Evolutionary conservation across 1,284 basidiomycete species (phyloP).

Genomic region (Trametes sp.): DNA sequence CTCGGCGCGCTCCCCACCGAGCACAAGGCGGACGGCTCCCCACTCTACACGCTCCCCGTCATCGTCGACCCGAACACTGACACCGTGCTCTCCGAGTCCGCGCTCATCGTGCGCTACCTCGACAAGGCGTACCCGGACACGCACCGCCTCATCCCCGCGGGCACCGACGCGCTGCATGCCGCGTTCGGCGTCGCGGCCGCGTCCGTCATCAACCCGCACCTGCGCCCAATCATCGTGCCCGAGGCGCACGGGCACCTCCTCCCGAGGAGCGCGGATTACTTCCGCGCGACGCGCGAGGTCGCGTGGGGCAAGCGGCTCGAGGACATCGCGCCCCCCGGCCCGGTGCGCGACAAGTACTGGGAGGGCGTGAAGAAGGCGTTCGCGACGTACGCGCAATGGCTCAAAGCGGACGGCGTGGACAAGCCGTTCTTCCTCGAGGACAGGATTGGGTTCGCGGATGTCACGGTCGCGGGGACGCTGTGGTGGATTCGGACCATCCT

Average conservation of each 20-base stretch:
- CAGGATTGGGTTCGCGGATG: constrained; percentile 46
- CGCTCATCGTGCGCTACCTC: constrained; percentile 41
- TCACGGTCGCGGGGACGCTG: constrained; percentile 42
- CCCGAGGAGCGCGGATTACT: constrained; percentile 46
- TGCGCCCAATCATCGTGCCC: constrained; percentile 33
- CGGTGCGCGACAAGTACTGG: constrained; percentile 41
- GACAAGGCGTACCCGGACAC: constrained; percentile 41
- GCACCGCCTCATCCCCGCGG: constrained; percentile 28
- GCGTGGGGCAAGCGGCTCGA: constrained; percentile 45
- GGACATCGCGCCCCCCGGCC: constrained; percentile 41
- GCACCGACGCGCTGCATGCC: constrained; percentile 38
- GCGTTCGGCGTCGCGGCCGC: constrained; percentile 33
- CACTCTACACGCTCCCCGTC: constrained; percentile 36
- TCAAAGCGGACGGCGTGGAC: constrained; percentile 40
- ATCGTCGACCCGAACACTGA: constrained; percentile 38
- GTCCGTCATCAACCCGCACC: not conserved
- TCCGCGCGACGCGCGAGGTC: constrained; percentile 45
- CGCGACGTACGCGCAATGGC: constrained; percentile 41
- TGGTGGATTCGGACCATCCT: constrained; percentile 41
- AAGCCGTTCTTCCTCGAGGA: constrained; percentile 39
- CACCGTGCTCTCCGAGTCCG: constrained; percentile 39
- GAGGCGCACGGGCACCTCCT: constrained; percentile 35
- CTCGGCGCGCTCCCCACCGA: constrained; percentile 33
- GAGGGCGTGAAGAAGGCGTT: constrained; percentile 41
- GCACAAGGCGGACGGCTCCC: constrained; percentile 27